Base-by-base conservation (phyloP, 805 yeast species). In the Hanseniaspora thailandica region DNA sequence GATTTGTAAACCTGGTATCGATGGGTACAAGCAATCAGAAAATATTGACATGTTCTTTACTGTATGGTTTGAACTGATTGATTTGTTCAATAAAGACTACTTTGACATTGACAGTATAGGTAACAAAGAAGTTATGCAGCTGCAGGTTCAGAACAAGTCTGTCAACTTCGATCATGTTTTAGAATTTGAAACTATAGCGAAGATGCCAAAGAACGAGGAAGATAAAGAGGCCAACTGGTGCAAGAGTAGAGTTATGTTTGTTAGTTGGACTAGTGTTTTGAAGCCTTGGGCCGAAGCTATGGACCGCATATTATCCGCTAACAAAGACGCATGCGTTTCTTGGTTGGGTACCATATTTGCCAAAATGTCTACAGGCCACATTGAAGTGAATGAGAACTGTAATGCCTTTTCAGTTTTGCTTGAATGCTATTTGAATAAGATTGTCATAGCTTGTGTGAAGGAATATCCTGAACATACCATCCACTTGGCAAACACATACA, bases 41-140 rank as follows among this genome's bases (percentile, higher is more conserved):
- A 43, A n/a, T 26, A 49, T 33, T 43, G 53, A 49, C 28, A 41
- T 30, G 22, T 49, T 49, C 31, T 49, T 49, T 43, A 41, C 53
- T 17, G 9, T 49, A 13, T 49, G 53, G 53, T 49, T 49, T 49
- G 47, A 46, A 9, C 26, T 49, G n/a, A 49, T 49, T 5, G 17
- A 39, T 23, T 49, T 41, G 25, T 34, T 49, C 12, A 31, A 35
- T 10, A 49, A 26, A 10, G 53, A 41, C 26, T 19, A 30, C 20
- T 49, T 41, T 49, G 53, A 49, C 20, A 40, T 30, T 34, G 47
- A 28, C 12, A 10, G 5, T 10, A 26, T 33, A 2, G 47, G 45
- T 19, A 17, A 34, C n/a, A 10, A 28, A 17, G 39, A 43, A 20
- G 12, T 40, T 3, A 23, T 31, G 19, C 15, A 31, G 25, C 17